Evolutionary conservation across 2,329 filamentous ascomycete genomes (phyloP).

Genomic region (Clonostachys solani): DNA sequence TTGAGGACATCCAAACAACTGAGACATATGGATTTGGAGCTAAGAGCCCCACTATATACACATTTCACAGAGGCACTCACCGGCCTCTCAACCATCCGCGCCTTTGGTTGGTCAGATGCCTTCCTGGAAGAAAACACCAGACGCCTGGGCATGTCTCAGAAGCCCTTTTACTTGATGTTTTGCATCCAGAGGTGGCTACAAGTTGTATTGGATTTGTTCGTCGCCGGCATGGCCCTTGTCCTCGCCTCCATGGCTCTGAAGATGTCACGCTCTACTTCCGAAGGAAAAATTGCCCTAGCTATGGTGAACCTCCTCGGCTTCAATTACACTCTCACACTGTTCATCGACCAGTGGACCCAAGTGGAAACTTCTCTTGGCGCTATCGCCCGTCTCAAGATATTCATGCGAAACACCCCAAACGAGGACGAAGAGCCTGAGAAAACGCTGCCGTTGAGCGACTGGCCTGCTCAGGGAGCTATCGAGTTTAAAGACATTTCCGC

Average conservation of each 20-base stretch:
- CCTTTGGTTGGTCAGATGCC: conserved; percentile 38
- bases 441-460: conserved; percentile 8
- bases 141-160: conserved; percentile 36
- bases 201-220: conserved; percentile 41
- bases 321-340: conserved; percentile 8
- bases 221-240: conserved; percentile 38
- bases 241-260: conserved; percentile 38
- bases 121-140: conserved; percentile 25
- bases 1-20: conserved; percentile 47
- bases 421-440: conserved; percentile 10
- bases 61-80: conserved; percentile 44
- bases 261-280: conserved; percentile 10
- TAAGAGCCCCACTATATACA: conserved; percentile 41
- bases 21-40: conserved; percentile 45
- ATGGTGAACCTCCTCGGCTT: conserved; percentile 19
- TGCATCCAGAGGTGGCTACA: conserved; percentile 44
- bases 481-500: conserved; percentile 17
- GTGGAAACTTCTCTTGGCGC: conserved; percentile 21
- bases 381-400: conserved; percentile 15
- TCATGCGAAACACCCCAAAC: conserved; percentile 9
- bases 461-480: conserved; percentile 17
- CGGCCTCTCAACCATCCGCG: conserved; percentile 42
- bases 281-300: conserved; percentile 20
- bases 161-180: conserved; percentile 43
- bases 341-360: conserved; percentile 20